Evolutionary conservation across 2,329 filamentous ascomycete species (phyloP), one percentile per base, ranked within the genome.

Genomic region (Periconia macrospinosa): DNA sequence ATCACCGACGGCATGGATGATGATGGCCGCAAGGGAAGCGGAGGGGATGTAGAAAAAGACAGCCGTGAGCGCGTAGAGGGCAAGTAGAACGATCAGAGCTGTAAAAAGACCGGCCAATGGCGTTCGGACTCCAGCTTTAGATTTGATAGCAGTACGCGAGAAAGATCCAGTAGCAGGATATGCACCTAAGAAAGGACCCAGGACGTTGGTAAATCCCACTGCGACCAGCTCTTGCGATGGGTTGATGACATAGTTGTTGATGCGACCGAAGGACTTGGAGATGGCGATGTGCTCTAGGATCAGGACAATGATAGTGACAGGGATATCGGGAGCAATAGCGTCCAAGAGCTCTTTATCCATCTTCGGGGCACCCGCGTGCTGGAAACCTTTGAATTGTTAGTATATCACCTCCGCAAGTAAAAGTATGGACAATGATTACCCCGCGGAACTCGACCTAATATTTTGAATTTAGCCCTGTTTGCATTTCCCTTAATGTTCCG

Each of bases 261-360:
- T 85, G 57, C 93, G 85, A 11, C 94, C 93, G 63, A 99, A 97
- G 0, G 92, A 97, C 74, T 97, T 99, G 19, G 92, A 91, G 59
- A 97, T 97, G 43, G 93, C 92, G 65, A 97, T 96, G 71, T 99
- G 93, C 76, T 99, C 94, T 59, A 97, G 95, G 30, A 99, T 81
- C 54, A 97, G 82, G 17, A 99, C 92, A 61, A 97, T 96, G 51
- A 97, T 87, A 0, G 89, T 88, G 7, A 90, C 90, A 0, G 94
- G 94, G 2, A 99, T 79, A 59, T 97, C 83, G 30, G 80, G 79
- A 1, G 83, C 81, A 67, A 96, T 91, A 1, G 84, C 76, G 2
- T 77, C 80, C 66, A 96, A 83, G 45, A 97, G 83, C 0, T 81
- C 74, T 0, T 74, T 75, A 58, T 89, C 86, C 53, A 97, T 76